Evolutionary conservation across 192 early-diverging fungal genomes (phyloP).

Genomic region (Geranomyces michiganensis): DNA sequence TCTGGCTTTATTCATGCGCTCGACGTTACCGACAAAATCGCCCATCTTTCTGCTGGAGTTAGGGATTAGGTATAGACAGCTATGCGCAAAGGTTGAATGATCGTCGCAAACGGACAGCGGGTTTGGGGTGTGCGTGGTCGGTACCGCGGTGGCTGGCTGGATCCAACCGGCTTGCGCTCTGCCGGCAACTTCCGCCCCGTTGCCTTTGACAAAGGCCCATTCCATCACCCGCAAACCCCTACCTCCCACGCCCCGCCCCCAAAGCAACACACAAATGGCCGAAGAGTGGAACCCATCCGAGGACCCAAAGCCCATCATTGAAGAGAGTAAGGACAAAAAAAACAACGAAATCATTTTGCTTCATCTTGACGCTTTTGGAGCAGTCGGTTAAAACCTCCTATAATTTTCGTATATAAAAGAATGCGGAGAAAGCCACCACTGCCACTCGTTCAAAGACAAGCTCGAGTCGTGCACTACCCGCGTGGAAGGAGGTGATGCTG

Average conservation of each 20-base stretch:
- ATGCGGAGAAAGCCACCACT: conserved; percentile 32
- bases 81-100: no score
- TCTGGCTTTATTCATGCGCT: no score
- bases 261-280: conserved; percentile 11
- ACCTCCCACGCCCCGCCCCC: not conserved
- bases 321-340: conserved; percentile 21
- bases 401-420: not conserved
- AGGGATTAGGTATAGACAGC: no score
- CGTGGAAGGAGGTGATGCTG: conserved; percentile 19
- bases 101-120: no score
- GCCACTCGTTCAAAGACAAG: conserved; percentile 28
- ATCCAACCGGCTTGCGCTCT: no score
- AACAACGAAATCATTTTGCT: no score
- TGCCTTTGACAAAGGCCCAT: no score
- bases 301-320: conserved; percentile 35
- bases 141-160: no score
- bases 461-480: conserved; percentile 21
- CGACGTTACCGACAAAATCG: conserved; percentile 5
- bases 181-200: not conserved
- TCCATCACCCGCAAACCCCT: not conserved
- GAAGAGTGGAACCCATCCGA: conserved; percentile 34
- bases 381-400: no score
- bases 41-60: conserved; percentile 2
- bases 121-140: no score
- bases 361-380: no score